Evolutionary conservation across 75 land plant genomes (phyloP).

Genomic region (Chamaecyparis obtusa): DNA sequence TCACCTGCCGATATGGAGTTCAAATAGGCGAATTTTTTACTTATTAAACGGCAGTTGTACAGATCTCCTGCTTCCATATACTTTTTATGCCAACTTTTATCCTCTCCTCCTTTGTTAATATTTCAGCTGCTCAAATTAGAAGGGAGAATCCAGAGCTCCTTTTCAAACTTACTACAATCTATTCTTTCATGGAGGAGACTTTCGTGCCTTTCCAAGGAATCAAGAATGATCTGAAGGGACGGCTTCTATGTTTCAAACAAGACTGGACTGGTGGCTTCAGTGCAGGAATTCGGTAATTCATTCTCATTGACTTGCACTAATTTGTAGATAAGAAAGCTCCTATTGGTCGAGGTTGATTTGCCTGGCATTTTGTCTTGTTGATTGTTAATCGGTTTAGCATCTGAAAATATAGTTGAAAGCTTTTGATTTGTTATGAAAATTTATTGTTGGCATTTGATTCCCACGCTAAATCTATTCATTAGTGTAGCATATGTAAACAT

Average conservation of each 20-base stretch:
- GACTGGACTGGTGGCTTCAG: slow-evolving; percentile 51
- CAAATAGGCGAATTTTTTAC: neutral
- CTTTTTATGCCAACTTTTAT: neutral
- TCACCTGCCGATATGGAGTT: neutral
- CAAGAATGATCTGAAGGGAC: slow-evolving; percentile 36
- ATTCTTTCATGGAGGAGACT: slow-evolving; percentile 23
- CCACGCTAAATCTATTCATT: neutral
- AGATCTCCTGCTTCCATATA: neutral
- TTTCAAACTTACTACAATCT: neutral
- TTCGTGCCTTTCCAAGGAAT: slow-evolving; percentile 42
- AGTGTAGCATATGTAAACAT: neutral
- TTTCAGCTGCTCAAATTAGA: neutral
- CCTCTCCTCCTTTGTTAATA: neutral
- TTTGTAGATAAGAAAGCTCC: neutral
- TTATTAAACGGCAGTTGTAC: neutral
- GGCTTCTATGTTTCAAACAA: slow-evolving; percentile 35
- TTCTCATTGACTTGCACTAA: neutral
- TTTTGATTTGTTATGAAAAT: neutral
- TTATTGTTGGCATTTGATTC: neutral
- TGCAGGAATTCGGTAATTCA: slow-evolving; percentile 42
- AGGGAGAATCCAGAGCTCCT: neutral
- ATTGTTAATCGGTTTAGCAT: neutral
- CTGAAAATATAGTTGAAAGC: neutral
- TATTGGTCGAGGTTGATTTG: neutral
- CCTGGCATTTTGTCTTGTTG: neutral